Base-by-base conservation (phyloP, 352 stramenopile genomes). In the Phytophthora agathidicida region DNA sequence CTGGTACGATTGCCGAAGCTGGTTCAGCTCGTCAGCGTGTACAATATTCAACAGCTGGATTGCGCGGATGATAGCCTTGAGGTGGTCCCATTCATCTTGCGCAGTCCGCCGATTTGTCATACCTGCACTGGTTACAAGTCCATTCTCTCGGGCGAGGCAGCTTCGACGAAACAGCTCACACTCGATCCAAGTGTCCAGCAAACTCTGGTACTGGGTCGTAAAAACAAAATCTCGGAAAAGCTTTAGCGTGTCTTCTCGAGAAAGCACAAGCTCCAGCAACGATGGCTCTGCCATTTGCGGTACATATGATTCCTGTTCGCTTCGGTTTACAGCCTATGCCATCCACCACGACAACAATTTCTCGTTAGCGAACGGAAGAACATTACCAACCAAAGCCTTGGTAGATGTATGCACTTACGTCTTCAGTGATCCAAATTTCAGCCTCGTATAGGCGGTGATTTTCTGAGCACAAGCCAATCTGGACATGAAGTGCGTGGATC, bases 111-210 rank as follows among this genome's bases (percentile, higher is more conserved):
- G 62, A 58, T 61, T 61, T 23, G 50, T 24, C 35, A 75, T 61
- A 3, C 52, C 50, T 24, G 50, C 48, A 28, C 60, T 71, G 28
- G 47, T 75, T 44, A 79, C 57, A 48, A 77, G 60, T 9, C 66
- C 65, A 31, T 75, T 82, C 41, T 91, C 81, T 30, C 83, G 77
- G 14, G 78, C 78, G 14, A 91, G 65, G 26, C 80, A 89, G 22
- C 81, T 86, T 14, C 80, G 72, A 13, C 83, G 83, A 36, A 93
- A 94, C 6, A 89, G 61, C 39, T 94, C 86, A 46, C 83, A 93
- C 50, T 94, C 81, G 35, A 90, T 85, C 83, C 83, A 94, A n/a
- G 83, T 91, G 48, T 94, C 83, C 38, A 94, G 36, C 14, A 94
- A 73, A 31, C 58, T 71, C 38, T 91, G 81, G 19, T 80, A 77